These are phyloP conservation scores for Zychaea mexicana DNA, from an alignment of 371 early-diverging fungal genomes.

Conservation along the genomic window DNA sequence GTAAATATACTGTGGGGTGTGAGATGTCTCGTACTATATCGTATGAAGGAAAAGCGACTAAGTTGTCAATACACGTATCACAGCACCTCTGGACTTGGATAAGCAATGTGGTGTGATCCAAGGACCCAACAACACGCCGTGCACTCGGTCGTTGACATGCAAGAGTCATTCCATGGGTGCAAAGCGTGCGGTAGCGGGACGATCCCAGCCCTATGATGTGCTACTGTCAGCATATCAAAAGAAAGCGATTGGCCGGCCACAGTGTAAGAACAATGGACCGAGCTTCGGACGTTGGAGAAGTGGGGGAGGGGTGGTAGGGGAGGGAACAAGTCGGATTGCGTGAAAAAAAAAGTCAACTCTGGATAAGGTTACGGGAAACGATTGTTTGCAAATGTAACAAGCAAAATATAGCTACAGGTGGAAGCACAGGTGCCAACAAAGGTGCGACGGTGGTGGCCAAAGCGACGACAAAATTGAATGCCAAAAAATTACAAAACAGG, in stretches of 20 bases:
- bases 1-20: constrained; percentile 16
- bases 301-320: no score
- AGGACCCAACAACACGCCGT: constrained; percentile 59
- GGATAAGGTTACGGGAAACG: not conserved
- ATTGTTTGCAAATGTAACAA: not conserved
- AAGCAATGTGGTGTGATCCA: constrained; percentile 80
- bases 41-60: not conserved
- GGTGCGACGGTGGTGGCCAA: not conserved
- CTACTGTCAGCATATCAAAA: constrained; percentile 71
- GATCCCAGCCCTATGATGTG: constrained; percentile 76
- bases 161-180: constrained; percentile 86
- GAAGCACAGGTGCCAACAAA: constrained; percentile 3
- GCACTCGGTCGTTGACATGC: constrained; percentile 82
- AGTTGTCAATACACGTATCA: not conserved
- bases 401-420: not conserved
- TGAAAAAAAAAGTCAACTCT: no score
- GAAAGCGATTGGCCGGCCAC: constrained; percentile 53
- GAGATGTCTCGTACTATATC: no score
- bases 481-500: constrained; percentile 12
- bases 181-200: constrained; percentile 77
- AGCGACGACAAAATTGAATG: constrained; percentile 7
- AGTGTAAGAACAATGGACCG: constrained; percentile 29
- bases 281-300: not conserved
- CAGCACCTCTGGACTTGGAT: constrained; percentile 76
- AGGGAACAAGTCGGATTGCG: no score